phyloP scores from a whole-genome alignment of 805 yeast species.

The Scheffersomyces stipitis region DNA sequence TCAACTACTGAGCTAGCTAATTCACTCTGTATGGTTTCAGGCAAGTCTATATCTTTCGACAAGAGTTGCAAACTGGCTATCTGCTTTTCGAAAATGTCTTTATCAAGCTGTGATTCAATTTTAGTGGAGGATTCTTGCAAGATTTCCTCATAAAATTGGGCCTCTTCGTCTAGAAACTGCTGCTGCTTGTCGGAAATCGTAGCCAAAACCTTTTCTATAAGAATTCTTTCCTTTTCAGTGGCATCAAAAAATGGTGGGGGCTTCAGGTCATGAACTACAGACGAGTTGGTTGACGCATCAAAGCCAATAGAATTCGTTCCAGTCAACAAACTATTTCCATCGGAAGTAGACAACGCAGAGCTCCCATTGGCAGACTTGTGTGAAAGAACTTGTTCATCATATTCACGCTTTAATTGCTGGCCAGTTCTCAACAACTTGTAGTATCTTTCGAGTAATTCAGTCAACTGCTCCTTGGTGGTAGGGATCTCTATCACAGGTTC shows the following conservation, averaged over 20 bases:
- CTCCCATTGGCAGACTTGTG: slow-evolving; percentile 1
- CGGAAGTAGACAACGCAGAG: slow-evolving; percentile 1
- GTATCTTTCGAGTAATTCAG: slow-evolving; percentile 26
- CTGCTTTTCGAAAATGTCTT: slow-evolving; percentile 54
- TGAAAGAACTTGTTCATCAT: slow-evolving; percentile 10
- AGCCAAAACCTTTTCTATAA: slow-evolving; percentile 30
- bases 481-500: slow-evolving; percentile 14
- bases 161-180: slow-evolving; percentile 19
- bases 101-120: slow-evolving; percentile 30
- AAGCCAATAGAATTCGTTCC: slow-evolving; percentile 1
- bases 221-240: slow-evolving; percentile 18
- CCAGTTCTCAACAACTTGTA: slow-evolving; percentile 16
- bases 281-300: neutral
- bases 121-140: slow-evolving; percentile 4
- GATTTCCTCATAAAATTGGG: slow-evolving; percentile 19
- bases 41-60: slow-evolving; percentile 65
- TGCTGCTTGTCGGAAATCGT: slow-evolving; percentile 27
- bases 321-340: neutral
- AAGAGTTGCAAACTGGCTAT: slow-evolving; percentile 62
- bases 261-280: neutral
- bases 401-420: slow-evolving; percentile 17
- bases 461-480: slow-evolving; percentile 24
- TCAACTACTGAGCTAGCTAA: neutral
- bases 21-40: slow-evolving; percentile 45
- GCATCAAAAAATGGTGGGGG: slow-evolving; percentile 19